Evolutionary conservation across 331 rosid genomes (phyloP).

Genomic region (Rhamnella rubrinervis): DNA sequence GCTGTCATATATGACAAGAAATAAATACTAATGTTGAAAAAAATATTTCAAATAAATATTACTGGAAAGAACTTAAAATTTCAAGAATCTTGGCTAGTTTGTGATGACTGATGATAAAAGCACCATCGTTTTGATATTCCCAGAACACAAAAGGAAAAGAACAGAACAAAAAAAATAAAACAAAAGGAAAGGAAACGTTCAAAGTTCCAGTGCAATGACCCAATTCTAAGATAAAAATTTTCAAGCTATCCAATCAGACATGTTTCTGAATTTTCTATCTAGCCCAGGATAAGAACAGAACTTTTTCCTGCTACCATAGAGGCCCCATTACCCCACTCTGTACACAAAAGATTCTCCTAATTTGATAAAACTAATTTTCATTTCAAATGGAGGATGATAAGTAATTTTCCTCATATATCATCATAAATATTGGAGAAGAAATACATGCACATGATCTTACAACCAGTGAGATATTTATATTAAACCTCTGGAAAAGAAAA

Average conservation of each 20-base stretch:
- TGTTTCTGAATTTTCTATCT: not conserved
- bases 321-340: not conserved
- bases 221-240: too few species aligned
- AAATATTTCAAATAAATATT: too few species aligned
- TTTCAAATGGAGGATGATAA: not conserved
- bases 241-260: not conserved
- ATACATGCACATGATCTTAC: not conserved
- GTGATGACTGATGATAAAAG: too few species aligned
- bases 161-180: too few species aligned
- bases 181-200: too few species aligned
- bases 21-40: too few species aligned
- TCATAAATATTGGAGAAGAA: not conserved
- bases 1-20: too few species aligned
- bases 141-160: too few species aligned
- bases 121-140: too few species aligned
- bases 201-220: too few species aligned
- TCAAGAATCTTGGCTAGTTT: too few species aligned
- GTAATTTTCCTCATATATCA: not conserved
- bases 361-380: not conserved
- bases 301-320: not conserved
- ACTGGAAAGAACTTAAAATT: too few species aligned
- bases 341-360: not conserved
- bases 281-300: not conserved
- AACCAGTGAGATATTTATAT: not conserved
- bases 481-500: constrained; percentile 2